These are phyloP conservation scores for Pterocarpus macrocarpus DNA, from an alignment of 306 rosid species.

Conservation along the genomic window DNA sequence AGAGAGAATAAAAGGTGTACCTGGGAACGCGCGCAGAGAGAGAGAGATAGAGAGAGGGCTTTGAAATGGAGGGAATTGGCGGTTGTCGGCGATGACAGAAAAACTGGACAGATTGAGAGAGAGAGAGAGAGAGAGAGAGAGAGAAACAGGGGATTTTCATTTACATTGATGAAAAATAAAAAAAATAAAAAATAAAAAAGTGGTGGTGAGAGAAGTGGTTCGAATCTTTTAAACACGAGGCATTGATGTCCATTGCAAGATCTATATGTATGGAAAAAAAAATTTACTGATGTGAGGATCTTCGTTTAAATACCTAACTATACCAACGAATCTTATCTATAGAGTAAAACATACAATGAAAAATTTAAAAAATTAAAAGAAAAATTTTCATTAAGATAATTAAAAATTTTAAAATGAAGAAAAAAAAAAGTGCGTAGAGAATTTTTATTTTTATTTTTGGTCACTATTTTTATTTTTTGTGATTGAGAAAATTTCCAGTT, in stretches of 20 bases:
- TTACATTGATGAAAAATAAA: no score
- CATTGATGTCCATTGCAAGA: no score
- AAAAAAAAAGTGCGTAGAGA: neutral
- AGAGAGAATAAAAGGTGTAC: neutral
- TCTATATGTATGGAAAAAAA: no score
- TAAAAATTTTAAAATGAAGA: neutral
- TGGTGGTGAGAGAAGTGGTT: no score
- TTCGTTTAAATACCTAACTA: no score
- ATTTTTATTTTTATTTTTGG: neutral
- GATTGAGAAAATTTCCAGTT: neutral
- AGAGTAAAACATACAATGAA: no score
- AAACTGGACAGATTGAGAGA: slow-evolving; percentile 44
- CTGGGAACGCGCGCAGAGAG: no score
- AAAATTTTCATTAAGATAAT: no score
- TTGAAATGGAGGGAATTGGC: slow-evolving; percentile 55
- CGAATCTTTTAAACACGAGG: no score
- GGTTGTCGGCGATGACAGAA: slow-evolving; percentile 54
- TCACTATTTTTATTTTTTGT: neutral
- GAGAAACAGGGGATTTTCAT: slow-evolving; percentile 41
- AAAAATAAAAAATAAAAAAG: neutral
- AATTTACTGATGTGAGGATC: no score
- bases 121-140: neutral
- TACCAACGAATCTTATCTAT: no score
- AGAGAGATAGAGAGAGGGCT: slow-evolving; percentile 27
- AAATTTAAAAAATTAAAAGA: no score